Conservation (phyloP, 179 eudicot species). For the Drosera spatulata region DNA sequence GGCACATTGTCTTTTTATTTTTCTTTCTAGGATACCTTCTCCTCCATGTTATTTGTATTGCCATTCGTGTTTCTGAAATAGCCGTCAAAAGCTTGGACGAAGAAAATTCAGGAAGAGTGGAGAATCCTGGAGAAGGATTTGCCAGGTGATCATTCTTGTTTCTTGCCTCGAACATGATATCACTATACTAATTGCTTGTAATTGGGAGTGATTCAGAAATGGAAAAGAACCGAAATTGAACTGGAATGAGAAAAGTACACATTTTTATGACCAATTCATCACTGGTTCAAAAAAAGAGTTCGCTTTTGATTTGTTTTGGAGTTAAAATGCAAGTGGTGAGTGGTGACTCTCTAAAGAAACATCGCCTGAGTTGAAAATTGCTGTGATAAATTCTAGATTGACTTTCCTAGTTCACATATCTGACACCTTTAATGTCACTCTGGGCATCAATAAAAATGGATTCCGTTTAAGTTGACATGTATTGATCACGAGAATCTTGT, state of each 20-base stretch:
- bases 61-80: constrained; percentile 16
- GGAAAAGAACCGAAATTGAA: not conserved
- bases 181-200: not conserved
- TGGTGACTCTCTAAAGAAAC: not conserved
- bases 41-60: not conserved
- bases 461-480: no score
- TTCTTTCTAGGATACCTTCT: constrained; percentile 3
- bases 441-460: no score
- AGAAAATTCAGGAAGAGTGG: constrained; percentile 82
- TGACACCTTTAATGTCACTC: not conserved
- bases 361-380: not conserved
- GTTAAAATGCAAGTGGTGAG: not conserved
- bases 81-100: constrained; percentile 61
- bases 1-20: constrained; percentile 1
- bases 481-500: no score
- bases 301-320: not conserved
- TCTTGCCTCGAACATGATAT: not conserved
- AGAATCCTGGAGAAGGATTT: constrained; percentile 68
- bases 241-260: no score
- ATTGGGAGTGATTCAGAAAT: not conserved
- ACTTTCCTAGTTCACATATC: not conserved
- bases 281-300: not conserved
- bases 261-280: not conserved
- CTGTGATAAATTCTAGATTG: not conserved
- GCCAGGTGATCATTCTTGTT: constrained; percentile 43